Evolutionary conservation across 495 filamentous ascomycete genomes (phyloP).

Genomic region (Annulohypoxylon nitens): DNA sequence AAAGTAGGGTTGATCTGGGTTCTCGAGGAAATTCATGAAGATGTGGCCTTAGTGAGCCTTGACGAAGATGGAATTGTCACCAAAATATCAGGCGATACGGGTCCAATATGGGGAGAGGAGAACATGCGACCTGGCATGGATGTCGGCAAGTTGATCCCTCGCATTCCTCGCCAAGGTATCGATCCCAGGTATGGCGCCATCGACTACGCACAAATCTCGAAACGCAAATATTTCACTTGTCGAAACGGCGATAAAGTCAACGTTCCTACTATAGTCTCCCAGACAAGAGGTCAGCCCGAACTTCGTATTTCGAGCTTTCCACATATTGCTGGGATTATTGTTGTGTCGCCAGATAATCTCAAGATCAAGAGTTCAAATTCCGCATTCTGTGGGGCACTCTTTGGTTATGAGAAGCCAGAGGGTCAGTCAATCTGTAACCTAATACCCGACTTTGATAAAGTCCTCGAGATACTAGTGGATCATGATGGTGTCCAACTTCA

Average conservation of each 20-base stretch:
- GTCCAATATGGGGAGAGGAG: slow-evolving; percentile 84
- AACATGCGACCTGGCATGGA: slow-evolving; percentile 74
- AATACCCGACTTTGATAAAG: slow-evolving; percentile 87
- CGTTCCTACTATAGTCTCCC: slow-evolving; percentile 82
- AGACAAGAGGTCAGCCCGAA: slow-evolving; percentile 70
- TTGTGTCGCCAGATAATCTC: slow-evolving; percentile 80
- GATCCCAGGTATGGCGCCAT: slow-evolving; percentile 72
- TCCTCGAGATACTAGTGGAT: slow-evolving; percentile 82
- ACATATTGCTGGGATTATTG: slow-evolving; percentile 96
- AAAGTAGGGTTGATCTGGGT: slow-evolving; percentile 95
- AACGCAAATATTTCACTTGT: slow-evolving; percentile 83
- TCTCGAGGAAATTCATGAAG: slow-evolving; percentile 95
- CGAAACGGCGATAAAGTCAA: slow-evolving; percentile 77
- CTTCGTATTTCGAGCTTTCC: slow-evolving; percentile 92
- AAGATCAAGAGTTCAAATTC: slow-evolving; percentile 92
- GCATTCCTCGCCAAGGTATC: slow-evolving; percentile 79
- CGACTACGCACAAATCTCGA: slow-evolving; percentile 76
- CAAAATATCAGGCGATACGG: slow-evolving; percentile 74
- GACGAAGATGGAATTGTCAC: slow-evolving; percentile 80
- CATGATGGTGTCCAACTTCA: slow-evolving; percentile 85
- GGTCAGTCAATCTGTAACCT: slow-evolving; percentile 82
- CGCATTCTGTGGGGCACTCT: slow-evolving; percentile 91
- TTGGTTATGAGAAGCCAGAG: slow-evolving; percentile 86
- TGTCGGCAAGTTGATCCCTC: slow-evolving; percentile 81
- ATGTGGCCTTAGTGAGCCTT: slow-evolving; percentile 79